Conservation (phyloP, 2,329 filamentous ascomycete species). For the Trichoderma atroviride region DNA sequence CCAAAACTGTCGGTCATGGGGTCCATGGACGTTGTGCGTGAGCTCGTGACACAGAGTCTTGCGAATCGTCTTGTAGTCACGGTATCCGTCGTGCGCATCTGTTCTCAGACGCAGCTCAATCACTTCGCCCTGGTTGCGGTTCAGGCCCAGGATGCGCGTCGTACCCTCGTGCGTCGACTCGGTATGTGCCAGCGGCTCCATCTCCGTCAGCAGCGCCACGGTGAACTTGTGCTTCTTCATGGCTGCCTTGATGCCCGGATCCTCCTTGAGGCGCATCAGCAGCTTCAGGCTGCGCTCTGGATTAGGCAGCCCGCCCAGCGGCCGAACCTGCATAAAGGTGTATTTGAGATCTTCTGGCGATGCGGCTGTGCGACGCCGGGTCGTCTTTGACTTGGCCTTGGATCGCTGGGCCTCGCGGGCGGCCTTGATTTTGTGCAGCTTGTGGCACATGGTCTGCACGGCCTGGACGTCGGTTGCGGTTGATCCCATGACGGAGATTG, state of each 20-base stretch:
- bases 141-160: constrained; percentile 81
- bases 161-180: constrained; percentile 67
- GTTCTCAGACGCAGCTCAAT: constrained; percentile 91
- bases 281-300: constrained; percentile 71
- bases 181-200: constrained; percentile 87
- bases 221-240: constrained; percentile 86
- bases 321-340: constrained; percentile 78
- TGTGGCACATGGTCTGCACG: constrained; percentile 52
- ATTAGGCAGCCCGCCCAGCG: constrained; percentile 75
- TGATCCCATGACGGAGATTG: constrained; percentile 67
- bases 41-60: constrained; percentile 94
- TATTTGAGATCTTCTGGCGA: constrained; percentile 64
- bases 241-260: constrained; percentile 79
- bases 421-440: constrained; percentile 52
- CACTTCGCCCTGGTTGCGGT: constrained; percentile 83
- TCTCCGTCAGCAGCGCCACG: constrained; percentile 87
- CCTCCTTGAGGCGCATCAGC: constrained; percentile 74
- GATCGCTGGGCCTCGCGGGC: constrained; percentile 40
- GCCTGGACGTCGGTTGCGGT: constrained; percentile 62
- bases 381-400: constrained; percentile 35
- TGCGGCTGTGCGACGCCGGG: constrained; percentile 22
- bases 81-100: constrained; percentile 89
- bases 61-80: constrained; percentile 89
- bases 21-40: constrained; percentile 84
- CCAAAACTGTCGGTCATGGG: constrained; percentile 90